Conservation (phyloP, 1,139 yeast species). For the Taiozyma sp. region DNA sequence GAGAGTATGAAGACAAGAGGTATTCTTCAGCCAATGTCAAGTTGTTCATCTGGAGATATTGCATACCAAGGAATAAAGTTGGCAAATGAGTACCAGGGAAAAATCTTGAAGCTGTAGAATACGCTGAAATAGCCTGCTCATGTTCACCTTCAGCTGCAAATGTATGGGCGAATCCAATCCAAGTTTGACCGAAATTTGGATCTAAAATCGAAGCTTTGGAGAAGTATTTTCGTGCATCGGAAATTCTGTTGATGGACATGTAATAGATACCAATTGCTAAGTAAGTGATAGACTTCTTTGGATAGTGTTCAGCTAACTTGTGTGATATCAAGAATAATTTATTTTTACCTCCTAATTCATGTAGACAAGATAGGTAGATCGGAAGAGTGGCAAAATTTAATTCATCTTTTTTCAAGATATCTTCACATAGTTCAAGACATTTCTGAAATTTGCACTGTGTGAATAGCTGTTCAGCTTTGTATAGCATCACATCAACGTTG, state of each 20-base stretch:
- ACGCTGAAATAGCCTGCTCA: conserved; percentile 97
- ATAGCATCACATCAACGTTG: conserved; percentile 64
- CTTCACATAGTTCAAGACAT: conserved; percentile 73
- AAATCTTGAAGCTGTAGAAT: conserved; percentile 89
- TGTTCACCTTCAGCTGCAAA: conserved; percentile 98
- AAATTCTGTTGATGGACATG: conserved; percentile 63
- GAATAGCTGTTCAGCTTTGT: conserved; percentile 69
- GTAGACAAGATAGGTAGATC: conserved; percentile 75
- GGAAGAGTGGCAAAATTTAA: conserved; percentile 75
- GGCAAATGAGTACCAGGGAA: conserved; percentile 96
- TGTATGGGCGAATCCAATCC: conserved; percentile 98
- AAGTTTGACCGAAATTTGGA: conserved; percentile 92
- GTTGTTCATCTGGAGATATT: conserved; percentile 85
- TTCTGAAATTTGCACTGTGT: conserved; percentile 78
- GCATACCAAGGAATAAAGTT: conserved; percentile 90
- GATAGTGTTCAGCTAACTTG: conserved; percentile 80
- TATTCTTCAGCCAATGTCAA: conserved; percentile 84
- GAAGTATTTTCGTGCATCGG: conserved; percentile 85
- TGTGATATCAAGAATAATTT: conserved; percentile 80
- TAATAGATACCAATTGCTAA: conserved; percentile 90
- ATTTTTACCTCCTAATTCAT: conserved; percentile 81
- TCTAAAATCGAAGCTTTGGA: conserved; percentile 85
- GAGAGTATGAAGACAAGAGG: conserved; percentile 65
- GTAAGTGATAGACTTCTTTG: conserved; percentile 86
- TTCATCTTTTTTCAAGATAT: conserved; percentile 56